These are phyloP conservation scores for Penicillium sp. DNA, from an alignment of 2,329 filamentous ascomycete genomes.

Conservation along the genomic window DNA sequence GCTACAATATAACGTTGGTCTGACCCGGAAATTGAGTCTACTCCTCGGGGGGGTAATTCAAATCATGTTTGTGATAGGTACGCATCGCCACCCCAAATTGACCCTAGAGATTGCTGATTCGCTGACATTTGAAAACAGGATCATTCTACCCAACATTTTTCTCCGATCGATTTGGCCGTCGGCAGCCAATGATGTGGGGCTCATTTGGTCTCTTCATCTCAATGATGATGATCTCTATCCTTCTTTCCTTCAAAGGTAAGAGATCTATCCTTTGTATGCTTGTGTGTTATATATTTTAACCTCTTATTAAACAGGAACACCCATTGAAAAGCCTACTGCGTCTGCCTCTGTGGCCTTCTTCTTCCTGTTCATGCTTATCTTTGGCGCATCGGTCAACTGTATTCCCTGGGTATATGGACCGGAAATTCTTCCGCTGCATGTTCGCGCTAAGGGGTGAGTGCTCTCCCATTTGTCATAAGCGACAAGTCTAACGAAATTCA, in stretches of 20 bases:
- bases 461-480: neutral
- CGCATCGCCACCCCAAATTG: neutral
- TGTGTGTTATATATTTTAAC: neutral
- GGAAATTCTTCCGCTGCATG: constrained; percentile 56
- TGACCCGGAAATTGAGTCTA: constrained; percentile 49
- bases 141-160: constrained; percentile 52
- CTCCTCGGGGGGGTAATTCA: constrained; percentile 52
- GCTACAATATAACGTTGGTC: constrained; percentile 52
- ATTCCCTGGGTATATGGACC: constrained; percentile 58
- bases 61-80: constrained; percentile 36
- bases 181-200: constrained; percentile 44
- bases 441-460: constrained; percentile 52
- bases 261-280: neutral
- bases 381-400: constrained; percentile 51
- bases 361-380: constrained; percentile 51
- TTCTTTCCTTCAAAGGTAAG: constrained; percentile 49
- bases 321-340: constrained; percentile 45
- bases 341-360: constrained; percentile 56
- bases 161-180: constrained; percentile 47
- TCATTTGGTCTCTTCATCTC: constrained; percentile 41
- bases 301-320: constrained; percentile 21
- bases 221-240: constrained; percentile 47
- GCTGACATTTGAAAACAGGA: constrained; percentile 26
- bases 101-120: neutral
- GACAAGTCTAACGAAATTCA: neutral